Evolutionary conservation across 352 stramenopile species (phyloP).

Genomic region (Globisporangium cystogenes): DNA sequence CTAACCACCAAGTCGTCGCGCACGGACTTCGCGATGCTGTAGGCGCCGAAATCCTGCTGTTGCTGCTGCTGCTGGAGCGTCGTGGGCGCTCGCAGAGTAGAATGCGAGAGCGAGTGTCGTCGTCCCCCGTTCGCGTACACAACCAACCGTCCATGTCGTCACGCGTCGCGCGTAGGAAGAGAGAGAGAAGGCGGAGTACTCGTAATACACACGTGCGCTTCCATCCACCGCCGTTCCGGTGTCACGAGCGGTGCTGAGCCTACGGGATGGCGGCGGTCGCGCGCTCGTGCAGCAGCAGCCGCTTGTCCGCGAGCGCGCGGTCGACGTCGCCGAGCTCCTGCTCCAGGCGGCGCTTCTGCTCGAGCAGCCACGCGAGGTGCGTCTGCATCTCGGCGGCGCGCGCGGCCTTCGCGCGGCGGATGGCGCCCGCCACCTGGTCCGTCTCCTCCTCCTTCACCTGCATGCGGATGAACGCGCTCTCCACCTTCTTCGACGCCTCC

Average conservation of each 20-base stretch:
- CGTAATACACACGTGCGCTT: neutral
- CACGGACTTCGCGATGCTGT: constrained; percentile 52
- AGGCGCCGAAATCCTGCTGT: constrained; percentile 9
- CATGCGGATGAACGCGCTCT: constrained; percentile 47
- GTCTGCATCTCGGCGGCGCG: constrained; percentile 38
- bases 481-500: constrained; percentile 55
- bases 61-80: neutral
- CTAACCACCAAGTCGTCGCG: constrained; percentile 21
- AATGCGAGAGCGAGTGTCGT: too few species aligned
- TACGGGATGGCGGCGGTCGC: neutral
- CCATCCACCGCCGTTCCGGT: too few species aligned
- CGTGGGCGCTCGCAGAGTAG: too few species aligned
- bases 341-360: constrained; percentile 43
- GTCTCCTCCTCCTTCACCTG: constrained; percentile 49
- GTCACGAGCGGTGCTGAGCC: too few species aligned
- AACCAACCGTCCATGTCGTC: too few species aligned
- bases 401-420: constrained; percentile 25
- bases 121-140: too few species aligned
- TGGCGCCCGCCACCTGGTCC: constrained; percentile 28
- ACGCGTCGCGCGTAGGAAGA: too few species aligned
- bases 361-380: constrained; percentile 51
- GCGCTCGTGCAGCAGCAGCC: constrained; percentile 47
- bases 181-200: too few species aligned
- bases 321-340: constrained; percentile 37
- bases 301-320: constrained; percentile 46